Evolutionary conservation across 225 moss, liverwort and hornwort species (phyloP), one percentile per base, ranked within the genome.

Genomic region (Rhytidiadelphus loreus): DNA sequence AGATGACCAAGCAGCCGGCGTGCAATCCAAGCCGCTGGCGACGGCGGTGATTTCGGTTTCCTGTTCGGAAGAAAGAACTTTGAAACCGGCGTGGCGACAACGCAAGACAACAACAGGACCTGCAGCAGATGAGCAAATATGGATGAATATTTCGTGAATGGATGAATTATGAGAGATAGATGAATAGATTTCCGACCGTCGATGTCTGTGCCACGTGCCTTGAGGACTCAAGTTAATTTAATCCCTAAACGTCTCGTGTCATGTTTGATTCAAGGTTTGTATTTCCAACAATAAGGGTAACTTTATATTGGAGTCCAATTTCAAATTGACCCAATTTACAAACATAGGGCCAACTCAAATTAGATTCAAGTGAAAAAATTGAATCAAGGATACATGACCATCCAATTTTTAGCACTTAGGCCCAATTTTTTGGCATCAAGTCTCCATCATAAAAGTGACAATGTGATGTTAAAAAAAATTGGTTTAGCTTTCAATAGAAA

Each of bases 401-500:
- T 0, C 30, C 0, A 73, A 48, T 29, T 73, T 73, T 46, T 46
- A 46, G 30, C 11, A 44, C 2, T 11, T 17, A 2, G 3, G 0
- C 1, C 0, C 2, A 74, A 30, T 16, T 43, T 13, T 41, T 70
- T 20, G 13, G 2, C 2, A 0, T 25, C 23, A 70, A n/a, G 41
- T 25, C 0, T 14, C 1, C 0, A 0, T 46, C 6, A 73, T 10
- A 29, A 11, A 6, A 46, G 6, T 3, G 2, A 46, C 7, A 29
- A 18, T 46, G 6, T 46, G 30, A 19, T 48, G 19, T 29, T 6
- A 30, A 73, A 48, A 2, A 30, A 41, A 73, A 73, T 30, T 30
- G 19, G 12, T 2, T 0, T 0, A 0, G 2, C 4, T 46, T 73
- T 46, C 10, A 73, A 73, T 73, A 3, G 15, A 41, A 41, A 70